Conservation (phyloP, 148 eudicot genomes). For the Heliamphora exappendiculata region DNA sequence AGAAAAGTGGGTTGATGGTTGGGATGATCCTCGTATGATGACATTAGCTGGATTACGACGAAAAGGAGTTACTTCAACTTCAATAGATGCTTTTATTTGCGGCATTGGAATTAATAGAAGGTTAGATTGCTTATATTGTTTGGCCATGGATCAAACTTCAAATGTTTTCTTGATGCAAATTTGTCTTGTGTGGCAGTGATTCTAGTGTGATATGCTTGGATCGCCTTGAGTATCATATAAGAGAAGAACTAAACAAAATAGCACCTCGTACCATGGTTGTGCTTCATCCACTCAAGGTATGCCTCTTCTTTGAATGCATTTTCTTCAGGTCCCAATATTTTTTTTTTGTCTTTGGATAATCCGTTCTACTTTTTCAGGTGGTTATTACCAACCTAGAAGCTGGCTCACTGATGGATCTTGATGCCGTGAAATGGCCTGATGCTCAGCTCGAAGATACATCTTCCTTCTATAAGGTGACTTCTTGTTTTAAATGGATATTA, state of each 20-base stretch:
- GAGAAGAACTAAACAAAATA: conserved; percentile 86
- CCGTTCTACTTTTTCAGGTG: conserved; percentile 38
- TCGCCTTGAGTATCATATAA: conserved; percentile 76
- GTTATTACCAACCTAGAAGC: conserved; percentile 86
- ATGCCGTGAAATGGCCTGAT: conserved; percentile 98
- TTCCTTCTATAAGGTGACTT: conserved; percentile 67
- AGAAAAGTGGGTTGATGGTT: conserved; percentile 87
- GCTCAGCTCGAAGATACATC: conserved; percentile 66
- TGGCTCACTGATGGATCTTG: conserved; percentile 56
- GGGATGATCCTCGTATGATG: conserved; percentile 99
- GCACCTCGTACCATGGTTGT: conserved; percentile 86
- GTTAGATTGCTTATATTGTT: conserved; percentile 20
- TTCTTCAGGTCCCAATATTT: background rate
- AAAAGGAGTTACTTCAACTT: conserved; percentile 77
- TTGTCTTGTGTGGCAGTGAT: conserved; percentile 50
- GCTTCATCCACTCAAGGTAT: conserved; percentile 78
- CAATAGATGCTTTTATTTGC: conserved; percentile 82
- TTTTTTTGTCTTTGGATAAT: conserved; percentile 10
- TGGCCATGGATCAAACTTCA: background rate
- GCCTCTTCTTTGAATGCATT: conserved; percentile 11
- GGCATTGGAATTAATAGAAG: conserved; percentile 97
- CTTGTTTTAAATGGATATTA: background rate
- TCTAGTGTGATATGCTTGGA: conserved; percentile 62
- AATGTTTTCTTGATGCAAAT: background rate
- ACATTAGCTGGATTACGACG: conserved; percentile 89